Base-by-base conservation (phyloP, 129 eudicot genomes). In the Flaveria brownii region DNA sequence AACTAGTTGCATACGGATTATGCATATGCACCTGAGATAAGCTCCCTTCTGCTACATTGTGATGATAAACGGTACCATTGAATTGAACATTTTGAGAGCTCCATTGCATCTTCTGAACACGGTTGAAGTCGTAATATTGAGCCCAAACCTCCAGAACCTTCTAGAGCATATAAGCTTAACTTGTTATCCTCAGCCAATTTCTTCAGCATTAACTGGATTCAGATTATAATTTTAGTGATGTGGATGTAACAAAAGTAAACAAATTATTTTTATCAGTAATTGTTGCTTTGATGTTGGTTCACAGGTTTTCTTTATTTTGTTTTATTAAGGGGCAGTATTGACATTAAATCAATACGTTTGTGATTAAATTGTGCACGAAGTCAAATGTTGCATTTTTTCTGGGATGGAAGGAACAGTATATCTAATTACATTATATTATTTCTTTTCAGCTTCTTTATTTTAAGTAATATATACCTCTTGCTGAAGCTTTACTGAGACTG, bases 11-110 rank as follows among this genome's bases (percentile, higher is more conserved):
- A 61, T 25, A 50, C 52, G 50, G 42, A 68, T 50, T 46, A 78
- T 64, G 68, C 66, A 79, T 71, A 57, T 71, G 74, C 59, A 94
- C 98, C 98, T 79, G 91, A 84, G 79, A 94, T 87, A 71, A 93
- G 88, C 77, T 94, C 98, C 79, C 95, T 91, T 68, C 95, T 85
- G 87, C 90, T 88, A 74, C 93, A 88, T 79, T 94, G 88, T 17
- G 90, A 80, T 39, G 98, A 90, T 82, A 94, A 74, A 41, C 98
- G 97, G 79, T 82, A 94, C 98, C 98, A 94, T 64, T 94, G 98
- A 76, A 94, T 76, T 16, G 90, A 83, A 78, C 98, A 91, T 79
- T 85, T 89, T 73, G 93, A 82, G 80, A 94, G 91, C 73, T 94
- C 98, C 71, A 72, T 75, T 73, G 97, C 96, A 13, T 91, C 91